These are phyloP conservation scores for Fraxinus velutina DNA, from an alignment of 305 asterid genomes.

Conservation along the genomic window DNA sequence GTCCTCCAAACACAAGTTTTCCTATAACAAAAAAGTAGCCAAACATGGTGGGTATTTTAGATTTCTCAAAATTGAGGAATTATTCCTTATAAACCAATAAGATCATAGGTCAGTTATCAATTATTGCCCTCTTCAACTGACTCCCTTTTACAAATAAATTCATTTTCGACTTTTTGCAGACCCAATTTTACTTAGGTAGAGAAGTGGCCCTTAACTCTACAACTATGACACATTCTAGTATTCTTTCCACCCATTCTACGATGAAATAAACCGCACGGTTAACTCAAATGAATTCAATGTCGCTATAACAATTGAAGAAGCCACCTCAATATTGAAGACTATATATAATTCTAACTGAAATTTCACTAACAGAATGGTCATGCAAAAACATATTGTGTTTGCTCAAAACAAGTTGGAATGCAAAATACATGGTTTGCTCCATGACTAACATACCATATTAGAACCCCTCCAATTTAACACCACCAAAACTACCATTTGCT, in stretches of 20 bases:
- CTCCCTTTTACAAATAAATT: no score
- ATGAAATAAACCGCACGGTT: neutral
- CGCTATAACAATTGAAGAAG: neutral
- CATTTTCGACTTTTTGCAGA: no score
- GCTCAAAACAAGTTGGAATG: neutral
- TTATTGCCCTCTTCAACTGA: no score
- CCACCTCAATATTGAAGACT: neutral
- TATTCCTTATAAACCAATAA: no score
- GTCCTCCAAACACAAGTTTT: no score
- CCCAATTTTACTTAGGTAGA: no score
- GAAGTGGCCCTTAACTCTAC: neutral
- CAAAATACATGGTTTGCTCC: neutral
- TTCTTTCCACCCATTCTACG: neutral
- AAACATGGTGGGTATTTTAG: no score
- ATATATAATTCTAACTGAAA: neutral
- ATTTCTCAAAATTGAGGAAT: no score
- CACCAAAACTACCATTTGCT: neutral
- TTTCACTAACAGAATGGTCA: neutral
- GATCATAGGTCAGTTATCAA: no score
- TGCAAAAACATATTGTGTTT: neutral
- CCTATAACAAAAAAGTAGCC: no score
- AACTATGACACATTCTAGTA: neutral
- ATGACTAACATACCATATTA: neutral
- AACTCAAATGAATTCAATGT: no score
- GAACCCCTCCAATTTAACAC: neutral